These are phyloP conservation scores for Immersiporthe knoxdaviesiana DNA, from an alignment of 2,329 filamentous ascomycete genomes.

Conservation along the genomic window DNA sequence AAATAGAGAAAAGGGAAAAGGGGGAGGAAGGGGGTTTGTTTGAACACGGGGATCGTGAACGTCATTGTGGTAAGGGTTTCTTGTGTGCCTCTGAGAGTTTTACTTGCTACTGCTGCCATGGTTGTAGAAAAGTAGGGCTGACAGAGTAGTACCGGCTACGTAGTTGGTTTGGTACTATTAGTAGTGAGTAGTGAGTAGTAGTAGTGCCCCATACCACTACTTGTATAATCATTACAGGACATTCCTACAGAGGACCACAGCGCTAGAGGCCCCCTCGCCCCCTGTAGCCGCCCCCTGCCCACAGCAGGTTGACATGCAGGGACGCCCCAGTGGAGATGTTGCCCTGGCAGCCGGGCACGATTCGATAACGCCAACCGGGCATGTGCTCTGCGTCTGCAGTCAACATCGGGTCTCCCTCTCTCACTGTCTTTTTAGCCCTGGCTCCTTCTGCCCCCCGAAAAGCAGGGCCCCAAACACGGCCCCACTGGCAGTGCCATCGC, in stretches of 20 bases:
- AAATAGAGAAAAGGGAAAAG: background rate
- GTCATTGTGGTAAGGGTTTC: background rate
- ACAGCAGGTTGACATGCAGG: constrained; percentile 14
- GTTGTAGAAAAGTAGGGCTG: background rate
- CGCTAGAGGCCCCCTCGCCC: background rate
- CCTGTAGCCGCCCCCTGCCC: background rate
- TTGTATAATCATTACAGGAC: background rate
- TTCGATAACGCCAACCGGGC: constrained; percentile 3
- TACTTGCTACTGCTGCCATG: background rate
- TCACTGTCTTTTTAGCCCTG: no score
- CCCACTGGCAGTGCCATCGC: background rate
- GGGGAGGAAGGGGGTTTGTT: background rate
- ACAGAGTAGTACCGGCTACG: background rate
- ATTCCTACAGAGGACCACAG: background rate
- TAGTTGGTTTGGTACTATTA: no score
- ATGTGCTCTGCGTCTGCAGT: background rate
- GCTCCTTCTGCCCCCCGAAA: background rate
- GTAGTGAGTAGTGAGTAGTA: no score
- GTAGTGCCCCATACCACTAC: no score
- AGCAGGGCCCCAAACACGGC: background rate
- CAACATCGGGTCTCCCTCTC: background rate
- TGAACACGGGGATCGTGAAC: background rate
- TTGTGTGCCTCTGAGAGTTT: background rate
- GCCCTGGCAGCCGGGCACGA: constrained; percentile 10
- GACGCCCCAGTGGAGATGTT: constrained; percentile 3